phyloP scores from a whole-genome alignment of 78 protist species.

The Emiliania huxleyi region DNA sequence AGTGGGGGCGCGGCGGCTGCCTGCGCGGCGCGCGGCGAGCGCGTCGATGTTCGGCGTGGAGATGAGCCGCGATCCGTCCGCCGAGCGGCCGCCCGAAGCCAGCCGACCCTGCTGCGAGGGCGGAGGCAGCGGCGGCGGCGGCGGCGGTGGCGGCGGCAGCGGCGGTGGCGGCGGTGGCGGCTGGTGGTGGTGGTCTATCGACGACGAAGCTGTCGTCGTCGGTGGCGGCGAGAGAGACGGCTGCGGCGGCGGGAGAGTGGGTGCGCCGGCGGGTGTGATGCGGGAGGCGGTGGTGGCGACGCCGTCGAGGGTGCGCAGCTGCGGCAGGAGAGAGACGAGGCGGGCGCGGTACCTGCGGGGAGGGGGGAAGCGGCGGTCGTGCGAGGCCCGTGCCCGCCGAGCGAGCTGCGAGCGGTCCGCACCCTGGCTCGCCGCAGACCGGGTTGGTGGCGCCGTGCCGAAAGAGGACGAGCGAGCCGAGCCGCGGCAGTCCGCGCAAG shows the following conservation, averaged over 20 bases:
- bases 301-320: background rate
- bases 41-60: background rate
- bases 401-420: too few species aligned
- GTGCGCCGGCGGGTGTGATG: too few species aligned
- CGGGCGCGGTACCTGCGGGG: background rate
- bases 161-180: background rate
- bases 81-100: too few species aligned
- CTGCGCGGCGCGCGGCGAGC: background rate
- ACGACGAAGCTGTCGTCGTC: too few species aligned
- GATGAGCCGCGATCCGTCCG: background rate
- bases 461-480: background rate
- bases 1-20: too few species aligned
- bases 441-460: background rate
- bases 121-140: background rate
- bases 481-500: background rate
- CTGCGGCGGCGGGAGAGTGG: too few species aligned
- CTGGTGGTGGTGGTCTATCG: background rate
- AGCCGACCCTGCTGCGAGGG: background rate
- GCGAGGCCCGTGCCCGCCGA: too few species aligned
- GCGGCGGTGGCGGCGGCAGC: background rate
- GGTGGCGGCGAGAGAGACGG: too few species aligned
- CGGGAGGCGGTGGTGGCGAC: background rate
- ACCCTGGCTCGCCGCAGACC: conserved; percentile 6
- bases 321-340: background rate
- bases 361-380: too few species aligned